Conservation (phyloP, 106 monocot species). For the Dendrobium officinale region DNA sequence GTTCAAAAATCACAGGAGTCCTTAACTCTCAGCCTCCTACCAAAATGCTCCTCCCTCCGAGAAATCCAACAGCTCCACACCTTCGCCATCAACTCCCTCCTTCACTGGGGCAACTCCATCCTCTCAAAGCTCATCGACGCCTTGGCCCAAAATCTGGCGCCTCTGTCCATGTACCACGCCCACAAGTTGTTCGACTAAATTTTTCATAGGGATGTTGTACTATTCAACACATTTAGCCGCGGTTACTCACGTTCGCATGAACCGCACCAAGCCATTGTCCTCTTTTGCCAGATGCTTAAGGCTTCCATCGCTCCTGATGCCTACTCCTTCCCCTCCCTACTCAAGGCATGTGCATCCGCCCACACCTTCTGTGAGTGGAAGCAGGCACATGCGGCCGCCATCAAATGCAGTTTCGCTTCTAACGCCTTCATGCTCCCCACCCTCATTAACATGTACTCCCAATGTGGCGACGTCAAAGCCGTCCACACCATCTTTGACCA, state of each 20-base stretch:
- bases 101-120: slow-evolving; percentile 18
- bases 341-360: slow-evolving; percentile 55
- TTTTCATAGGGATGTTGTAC: slow-evolving; percentile 32
- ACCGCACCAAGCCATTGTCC: slow-evolving; percentile 24
- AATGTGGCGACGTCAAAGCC: slow-evolving; percentile 43
- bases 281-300: slow-evolving; percentile 42
- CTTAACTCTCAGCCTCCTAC: slow-evolving; percentile 8
- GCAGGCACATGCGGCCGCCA: not conserved
- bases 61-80: slow-evolving; percentile 67
- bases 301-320: slow-evolving; percentile 25
- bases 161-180: slow-evolving; percentile 34
- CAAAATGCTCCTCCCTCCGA: slow-evolving; percentile 31
- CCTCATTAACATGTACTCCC: slow-evolving; percentile 65
- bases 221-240: slow-evolving; percentile 66
- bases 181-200: slow-evolving; percentile 55
- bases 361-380: not conserved
- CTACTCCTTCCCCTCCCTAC: slow-evolving; percentile 76
- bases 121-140: slow-evolving; percentile 45
- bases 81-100: slow-evolving; percentile 49
- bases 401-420: slow-evolving; percentile 35
- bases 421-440: slow-evolving; percentile 53
- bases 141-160: slow-evolving; percentile 5
- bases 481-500: slow-evolving; percentile 38
- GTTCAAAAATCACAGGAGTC: not conserved
- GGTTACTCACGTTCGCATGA: slow-evolving; percentile 44